Percentiles rank a stretch among this genome's conserved stretches.
These are phyloP conservation scores for Phytophthora palmivora DNA, from an alignment of 352 stramenopile species.

Conservation along the genomic window DNA sequence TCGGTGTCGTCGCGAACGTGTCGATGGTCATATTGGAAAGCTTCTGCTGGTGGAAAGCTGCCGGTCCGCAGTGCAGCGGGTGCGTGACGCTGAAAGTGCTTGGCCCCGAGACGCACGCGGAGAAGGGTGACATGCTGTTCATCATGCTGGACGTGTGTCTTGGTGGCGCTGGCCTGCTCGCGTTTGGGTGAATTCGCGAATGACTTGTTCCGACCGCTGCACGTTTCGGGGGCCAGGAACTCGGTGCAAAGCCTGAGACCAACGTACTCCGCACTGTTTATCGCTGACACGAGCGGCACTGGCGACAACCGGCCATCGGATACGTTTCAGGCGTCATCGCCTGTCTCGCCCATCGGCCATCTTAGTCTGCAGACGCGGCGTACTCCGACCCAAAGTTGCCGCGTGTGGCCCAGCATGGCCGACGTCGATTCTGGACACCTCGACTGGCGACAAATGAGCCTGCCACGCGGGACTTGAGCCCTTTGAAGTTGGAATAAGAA, in stretches of 20 bases:
- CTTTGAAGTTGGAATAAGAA: slow-evolving; percentile 44
- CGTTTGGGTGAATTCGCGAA: slow-evolving; percentile 30
- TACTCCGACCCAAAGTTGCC: not conserved
- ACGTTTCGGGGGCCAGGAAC: slow-evolving; percentile 8
- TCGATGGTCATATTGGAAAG: slow-evolving; percentile 8
- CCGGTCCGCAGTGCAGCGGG: slow-evolving; percentile 23
- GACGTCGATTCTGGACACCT: slow-evolving; percentile 10
- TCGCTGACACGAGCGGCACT: slow-evolving; percentile 23
- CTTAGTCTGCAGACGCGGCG: slow-evolving; percentile 41
- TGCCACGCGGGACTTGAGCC: slow-evolving; percentile 23
- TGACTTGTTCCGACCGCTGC: slow-evolving; percentile 29
- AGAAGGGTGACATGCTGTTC: slow-evolving; percentile 29
- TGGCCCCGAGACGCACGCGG: slow-evolving; percentile 15
- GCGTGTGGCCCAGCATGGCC: slow-evolving; percentile 11
- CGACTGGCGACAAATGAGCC: slow-evolving; percentile 39
- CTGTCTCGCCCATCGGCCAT: slow-evolving; percentile 31
- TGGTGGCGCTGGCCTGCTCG: slow-evolving; percentile 1
- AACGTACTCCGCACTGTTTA: slow-evolving; percentile 28
- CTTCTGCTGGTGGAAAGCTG: slow-evolving; percentile 4
- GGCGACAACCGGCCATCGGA: slow-evolving; percentile 31
- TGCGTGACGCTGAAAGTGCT: slow-evolving; percentile 28
- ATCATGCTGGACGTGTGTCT: slow-evolving; percentile 17
- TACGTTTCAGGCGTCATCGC: slow-evolving; percentile 34
- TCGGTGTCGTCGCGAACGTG: slow-evolving; percentile 7
- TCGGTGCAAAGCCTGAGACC: slow-evolving; percentile 6